Percentiles rank a stretch among this genome's conserved stretches.
phyloP scores from a whole-genome alignment of 768 basidiomycete genomes.

The Mycena galericulata region DNA sequence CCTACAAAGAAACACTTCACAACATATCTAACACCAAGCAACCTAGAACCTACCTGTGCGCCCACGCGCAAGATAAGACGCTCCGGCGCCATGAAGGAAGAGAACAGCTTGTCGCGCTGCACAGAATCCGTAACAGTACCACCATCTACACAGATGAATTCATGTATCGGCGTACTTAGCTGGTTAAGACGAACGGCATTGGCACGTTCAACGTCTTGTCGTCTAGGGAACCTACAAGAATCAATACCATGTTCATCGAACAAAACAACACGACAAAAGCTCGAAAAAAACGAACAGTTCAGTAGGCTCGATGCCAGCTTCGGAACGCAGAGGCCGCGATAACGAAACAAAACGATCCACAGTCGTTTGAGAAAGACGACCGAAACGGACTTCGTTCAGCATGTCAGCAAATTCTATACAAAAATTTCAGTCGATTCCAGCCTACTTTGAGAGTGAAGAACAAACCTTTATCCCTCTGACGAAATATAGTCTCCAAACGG shows the following conservation, averaged over 20 bases:
- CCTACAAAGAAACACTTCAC: constrained; percentile 61
- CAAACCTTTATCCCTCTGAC: constrained; percentile 91
- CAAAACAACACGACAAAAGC: constrained; percentile 41
- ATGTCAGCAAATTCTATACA: constrained; percentile 89
- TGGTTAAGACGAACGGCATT: constrained; percentile 77
- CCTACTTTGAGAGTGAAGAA: too few relatives aligned
- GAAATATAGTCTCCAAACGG: constrained; percentile 97
- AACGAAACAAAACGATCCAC: constrained; percentile 77
- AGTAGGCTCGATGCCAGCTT: constrained; percentile 86
- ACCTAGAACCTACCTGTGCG: constrained; percentile 66
- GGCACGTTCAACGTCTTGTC: constrained; percentile 90
- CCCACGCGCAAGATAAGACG: constrained; percentile 75
- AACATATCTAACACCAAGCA: neutral
- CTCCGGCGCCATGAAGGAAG: constrained; percentile 90
- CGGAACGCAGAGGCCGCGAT: constrained; percentile 74
- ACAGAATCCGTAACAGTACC: constrained; percentile 62
- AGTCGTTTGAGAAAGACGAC: constrained; percentile 70
- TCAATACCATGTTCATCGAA: too few relatives aligned
- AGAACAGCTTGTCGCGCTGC: constrained; percentile 74
- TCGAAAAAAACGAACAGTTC: constrained; percentile 78
- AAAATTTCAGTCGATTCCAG: too few relatives aligned
- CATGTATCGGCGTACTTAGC: constrained; percentile 64
- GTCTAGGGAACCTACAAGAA: constrained; percentile 75
- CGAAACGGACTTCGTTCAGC: constrained; percentile 98
- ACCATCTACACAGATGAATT: constrained; percentile 71